Evolutionary conservation across 2,329 filamentous ascomycete species (phyloP), one percentile per base, ranked within the genome.

Genomic region (Myotisia sp.): DNA sequence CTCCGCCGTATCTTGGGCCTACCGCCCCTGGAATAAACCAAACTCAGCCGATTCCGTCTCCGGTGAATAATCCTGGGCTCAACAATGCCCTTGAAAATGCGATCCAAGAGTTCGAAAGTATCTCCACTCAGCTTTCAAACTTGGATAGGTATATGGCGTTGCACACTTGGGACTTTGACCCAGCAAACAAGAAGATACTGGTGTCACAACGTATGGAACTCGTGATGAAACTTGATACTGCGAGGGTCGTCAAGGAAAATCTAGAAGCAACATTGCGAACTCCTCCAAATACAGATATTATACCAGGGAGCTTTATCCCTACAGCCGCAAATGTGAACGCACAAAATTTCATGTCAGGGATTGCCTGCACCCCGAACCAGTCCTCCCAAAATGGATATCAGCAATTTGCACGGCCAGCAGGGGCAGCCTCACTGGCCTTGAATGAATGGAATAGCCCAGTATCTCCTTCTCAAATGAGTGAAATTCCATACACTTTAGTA

Each of bases 121-220:
- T 59, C 13, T 51, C 51, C 9, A 40, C 45, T 5, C 46, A 59
- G 30, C 50, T 60, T 9, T 46, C 49, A 5, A 51, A 47, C 23
- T 43, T 60, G 16, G 56, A 60, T 28, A 52, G 53, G 34, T 52
- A 59, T 29, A 52, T 57, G 41, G 57, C 57, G 4, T 39, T 60
- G 26, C 51, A 58, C 40, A 48, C 48, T 12, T 58, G 54, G 44
- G 50, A 58, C 34, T 46, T 59, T 27, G 52, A 52, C 18, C 45
- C 47, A n/a, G 40, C 42, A 6, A 49, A 49, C 10, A 57, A 58
- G 33, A 48, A 50, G 16, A 36, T 47, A 6, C 41, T 58, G 14
- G 53, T 59, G 29, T 50, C 55, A 13, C 53, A 57, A 27, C 49
- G 57, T 9, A 53, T 48, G 38, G 46, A 47, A 12, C 43, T 60